A percentile compares a stretch with the other conserved stretches of the same genome.
phyloP scores from a whole-genome alignment of 768 basidiomycete genomes.

The Boletellus ananas region DNA sequence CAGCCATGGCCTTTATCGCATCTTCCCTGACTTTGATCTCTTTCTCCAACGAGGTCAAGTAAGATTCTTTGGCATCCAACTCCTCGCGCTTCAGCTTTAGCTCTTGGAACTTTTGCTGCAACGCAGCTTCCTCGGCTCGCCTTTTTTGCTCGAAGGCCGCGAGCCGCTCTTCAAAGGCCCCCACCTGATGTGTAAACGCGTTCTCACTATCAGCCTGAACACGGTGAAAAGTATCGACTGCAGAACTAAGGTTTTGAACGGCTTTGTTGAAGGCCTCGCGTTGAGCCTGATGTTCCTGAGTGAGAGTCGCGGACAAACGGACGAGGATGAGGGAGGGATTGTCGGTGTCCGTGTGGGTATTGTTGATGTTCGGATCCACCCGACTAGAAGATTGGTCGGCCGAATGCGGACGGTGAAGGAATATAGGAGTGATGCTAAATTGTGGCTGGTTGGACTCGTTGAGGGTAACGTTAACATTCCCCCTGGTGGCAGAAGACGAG shows the following conservation, averaged over 20 bases:
- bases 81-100: conserved; percentile 17
- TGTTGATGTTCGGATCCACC: background rate
- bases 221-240: conserved; percentile 5
- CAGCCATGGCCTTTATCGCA: conserved; percentile 12
- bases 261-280: conserved; percentile 9
- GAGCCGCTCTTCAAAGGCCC: conserved; percentile 17
- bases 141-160: conserved; percentile 21
- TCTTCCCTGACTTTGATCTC: conserved; percentile 27
- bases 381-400: background rate
- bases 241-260: conserved; percentile 8
- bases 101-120: conserved; percentile 20
- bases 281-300: conserved; percentile 11
- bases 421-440: background rate
- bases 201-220: conserved; percentile 17
- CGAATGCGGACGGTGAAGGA: conserved; percentile 10
- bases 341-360: background rate
- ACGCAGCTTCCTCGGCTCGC: conserved; percentile 13
- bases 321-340: background rate
- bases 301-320: conserved; percentile 1
- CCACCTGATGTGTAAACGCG: conserved; percentile 8
- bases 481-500: background rate
- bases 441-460: background rate
- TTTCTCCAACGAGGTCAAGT: conserved; percentile 19
- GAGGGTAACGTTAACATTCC: background rate
- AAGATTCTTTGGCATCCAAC: conserved; percentile 16